Conservation (phyloP, 495 filamentous ascomycete species). For the Barbatosphaeria neglecta region DNA sequence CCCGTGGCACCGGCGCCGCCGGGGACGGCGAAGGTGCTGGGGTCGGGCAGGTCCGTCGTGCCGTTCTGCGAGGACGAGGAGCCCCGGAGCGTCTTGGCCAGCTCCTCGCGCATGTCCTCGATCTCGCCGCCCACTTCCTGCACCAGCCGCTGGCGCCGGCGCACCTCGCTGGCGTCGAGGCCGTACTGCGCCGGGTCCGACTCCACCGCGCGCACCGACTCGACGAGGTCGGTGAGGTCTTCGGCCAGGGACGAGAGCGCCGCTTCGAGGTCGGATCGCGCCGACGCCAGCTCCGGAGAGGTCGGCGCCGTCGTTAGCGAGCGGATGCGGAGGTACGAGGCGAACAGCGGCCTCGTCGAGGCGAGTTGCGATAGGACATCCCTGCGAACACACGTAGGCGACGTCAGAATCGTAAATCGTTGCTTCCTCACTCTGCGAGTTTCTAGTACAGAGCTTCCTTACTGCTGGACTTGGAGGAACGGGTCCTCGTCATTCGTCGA, state of each 20-base stretch:
- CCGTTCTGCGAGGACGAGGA: conserved; percentile 3
- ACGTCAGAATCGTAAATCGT: conserved; percentile 1
- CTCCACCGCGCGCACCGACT: conserved; percentile 80
- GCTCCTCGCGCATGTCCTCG: conserved; percentile 77
- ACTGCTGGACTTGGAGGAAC: conserved; percentile 90
- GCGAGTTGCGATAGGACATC: conserved; percentile 78
- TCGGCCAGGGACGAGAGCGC: conserved; percentile 66
- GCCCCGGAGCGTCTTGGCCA: conserved; percentile 36
- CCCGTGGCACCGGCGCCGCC: conserved; percentile 23
- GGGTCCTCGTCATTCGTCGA: conserved; percentile 69
- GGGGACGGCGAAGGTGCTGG: conserved; percentile 50
- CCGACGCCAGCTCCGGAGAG: conserved; percentile 77
- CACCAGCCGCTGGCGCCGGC: conserved; percentile 68
- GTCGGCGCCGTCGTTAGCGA: conserved; percentile 47
- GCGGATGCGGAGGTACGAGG: conserved; percentile 91
- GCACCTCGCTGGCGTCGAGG: conserved; percentile 72
- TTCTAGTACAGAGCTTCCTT: conserved; percentile 15
- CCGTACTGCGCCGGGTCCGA: conserved; percentile 82
- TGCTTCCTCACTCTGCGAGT: no score
- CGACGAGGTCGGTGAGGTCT: conserved; percentile 81
- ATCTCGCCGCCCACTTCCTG: conserved; percentile 82
- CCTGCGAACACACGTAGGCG: conserved; percentile 27
- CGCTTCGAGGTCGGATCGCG: conserved; percentile 68
- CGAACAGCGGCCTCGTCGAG: conserved; percentile 72
- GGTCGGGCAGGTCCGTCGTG: conserved; percentile 46